A percentile compares a stretch with the other conserved stretches of the same genome.
phyloP scores from a whole-genome alignment of 2,329 filamentous ascomycete species.

The Aspergillus sojae region DNA sequence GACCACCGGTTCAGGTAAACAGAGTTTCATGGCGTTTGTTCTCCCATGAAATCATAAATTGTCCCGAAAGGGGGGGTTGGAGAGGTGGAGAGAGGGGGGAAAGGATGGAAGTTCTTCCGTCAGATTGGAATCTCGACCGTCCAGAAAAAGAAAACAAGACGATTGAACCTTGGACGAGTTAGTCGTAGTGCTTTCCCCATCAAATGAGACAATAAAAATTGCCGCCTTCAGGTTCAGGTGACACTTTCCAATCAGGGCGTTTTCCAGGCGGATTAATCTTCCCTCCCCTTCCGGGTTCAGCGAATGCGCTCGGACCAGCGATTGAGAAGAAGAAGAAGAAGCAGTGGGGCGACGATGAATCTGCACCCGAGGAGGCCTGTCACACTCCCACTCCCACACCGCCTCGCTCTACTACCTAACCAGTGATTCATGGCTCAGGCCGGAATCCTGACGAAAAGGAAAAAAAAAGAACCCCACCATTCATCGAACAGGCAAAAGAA shows the following conservation, averaged over 20 bases:
- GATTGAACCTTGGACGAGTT: background rate
- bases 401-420: constrained; percentile 7
- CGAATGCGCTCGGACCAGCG: constrained; percentile 1
- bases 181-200: background rate
- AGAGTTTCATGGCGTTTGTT: constrained; percentile 1
- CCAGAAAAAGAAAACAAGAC: background rate
- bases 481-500: background rate
- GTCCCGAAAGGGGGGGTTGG: background rate
- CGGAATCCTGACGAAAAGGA: background rate
- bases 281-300: background rate
- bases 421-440: background rate
- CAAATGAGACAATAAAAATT: background rate
- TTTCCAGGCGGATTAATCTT: constrained; percentile 7
- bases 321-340: background rate
- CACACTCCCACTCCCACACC: constrained; percentile 20
- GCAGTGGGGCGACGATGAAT: background rate
- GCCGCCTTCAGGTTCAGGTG: constrained; percentile 3
- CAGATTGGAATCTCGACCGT: constrained; percentile 1
- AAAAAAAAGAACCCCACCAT: background rate
- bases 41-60: constrained; percentile 5
- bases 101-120: background rate
- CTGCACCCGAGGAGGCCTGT: constrained; percentile 16
- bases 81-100: background rate
- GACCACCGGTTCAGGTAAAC: constrained; percentile 4
- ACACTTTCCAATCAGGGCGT: constrained; percentile 1